Evolutionary conservation across 2,329 filamentous ascomycete genomes (phyloP), one percentile per base, ranked within the genome.

Genomic region (Xylariaceae sp.): DNA sequence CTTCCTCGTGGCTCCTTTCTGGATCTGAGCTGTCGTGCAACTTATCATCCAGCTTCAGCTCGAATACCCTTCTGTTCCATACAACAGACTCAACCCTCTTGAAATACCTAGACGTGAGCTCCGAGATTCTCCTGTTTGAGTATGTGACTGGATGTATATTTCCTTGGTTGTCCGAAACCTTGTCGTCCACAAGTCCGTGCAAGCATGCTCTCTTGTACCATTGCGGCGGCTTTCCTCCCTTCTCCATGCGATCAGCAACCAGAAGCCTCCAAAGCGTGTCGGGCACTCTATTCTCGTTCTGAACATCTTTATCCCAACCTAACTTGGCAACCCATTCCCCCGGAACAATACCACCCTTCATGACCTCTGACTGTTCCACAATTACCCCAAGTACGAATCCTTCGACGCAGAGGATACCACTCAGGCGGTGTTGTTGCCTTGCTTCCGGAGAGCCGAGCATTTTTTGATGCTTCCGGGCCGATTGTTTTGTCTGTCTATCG

Each of bases 131-230:
- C 19, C 52, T 41, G 6, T 54, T 48, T 28, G 44, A n/a, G 16
- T 36, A 7, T 16, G 16, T 24, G 12, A 47, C 43, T 34, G 51
- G 43, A 9, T 54, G 51, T 40, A 54, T 48, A 21, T 54, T 54
- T 26, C 51, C 51, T 11, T 54, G 43, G 21, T 28, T 47, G 28
- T 54, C 51, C 9, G 51, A 54, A 6, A 54, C 34, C 8, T 28
- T 47, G 34, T 48, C 51, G 16, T 54, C 52, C 12, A 48, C 52
- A 43, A 54, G 36, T 5, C 44, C 52, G 16, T 48, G 52, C 3
- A 54, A 16, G 23, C 52, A 54, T 48, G 52, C 52, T 24, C 52
- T 34, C 29, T 54, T 48, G 29, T 54, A 54, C 44, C 52, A 54
- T 23, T 48, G 43, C 4, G 52, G 52, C 12, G 52, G 52, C 11